Conservation (phyloP, 2,329 filamentous ascomycete genomes). For the Alternaria longipes region DNA sequence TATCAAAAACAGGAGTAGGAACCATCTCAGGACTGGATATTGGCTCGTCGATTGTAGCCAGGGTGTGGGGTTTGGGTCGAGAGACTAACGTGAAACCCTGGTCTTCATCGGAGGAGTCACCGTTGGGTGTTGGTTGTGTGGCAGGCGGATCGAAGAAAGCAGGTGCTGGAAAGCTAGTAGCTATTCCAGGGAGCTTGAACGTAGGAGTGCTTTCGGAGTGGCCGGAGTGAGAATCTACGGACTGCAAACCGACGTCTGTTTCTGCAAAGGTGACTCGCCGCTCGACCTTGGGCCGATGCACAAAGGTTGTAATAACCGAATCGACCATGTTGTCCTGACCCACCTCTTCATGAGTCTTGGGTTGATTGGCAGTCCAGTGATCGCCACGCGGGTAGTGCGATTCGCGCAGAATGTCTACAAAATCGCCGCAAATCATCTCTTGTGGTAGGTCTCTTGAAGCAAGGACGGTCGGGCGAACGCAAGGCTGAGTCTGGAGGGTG, state of each 20-base stretch:
- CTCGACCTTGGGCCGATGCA: conserved; percentile 18
- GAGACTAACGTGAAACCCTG: conserved; percentile 36
- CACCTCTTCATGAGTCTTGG: not conserved
- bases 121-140: not conserved
- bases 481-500: conserved; percentile 12
- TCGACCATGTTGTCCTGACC: conserved; percentile 5
- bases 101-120: conserved; percentile 31
- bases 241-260: not conserved
- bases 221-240: not conserved
- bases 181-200: not conserved
- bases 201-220: not conserved
- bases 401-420: not conserved
- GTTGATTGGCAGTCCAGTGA: not conserved
- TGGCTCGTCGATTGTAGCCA: conserved; percentile 1
- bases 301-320: conserved; percentile 19
- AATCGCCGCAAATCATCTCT: conserved; percentile 15
- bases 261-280: conserved; percentile 2
- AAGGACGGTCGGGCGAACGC: conserved; percentile 10
- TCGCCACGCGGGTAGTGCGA: not conserved
- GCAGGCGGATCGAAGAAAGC: not conserved
- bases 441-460: conserved; percentile 20
- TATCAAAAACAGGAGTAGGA: conserved; percentile 9
- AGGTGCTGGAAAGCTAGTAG: not conserved
- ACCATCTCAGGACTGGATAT: conserved; percentile 27
- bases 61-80: conserved; percentile 18